Evolutionary conservation across 371 early-diverging fungal genomes (phyloP).

Genomic region (Mucor racemosus): DNA sequence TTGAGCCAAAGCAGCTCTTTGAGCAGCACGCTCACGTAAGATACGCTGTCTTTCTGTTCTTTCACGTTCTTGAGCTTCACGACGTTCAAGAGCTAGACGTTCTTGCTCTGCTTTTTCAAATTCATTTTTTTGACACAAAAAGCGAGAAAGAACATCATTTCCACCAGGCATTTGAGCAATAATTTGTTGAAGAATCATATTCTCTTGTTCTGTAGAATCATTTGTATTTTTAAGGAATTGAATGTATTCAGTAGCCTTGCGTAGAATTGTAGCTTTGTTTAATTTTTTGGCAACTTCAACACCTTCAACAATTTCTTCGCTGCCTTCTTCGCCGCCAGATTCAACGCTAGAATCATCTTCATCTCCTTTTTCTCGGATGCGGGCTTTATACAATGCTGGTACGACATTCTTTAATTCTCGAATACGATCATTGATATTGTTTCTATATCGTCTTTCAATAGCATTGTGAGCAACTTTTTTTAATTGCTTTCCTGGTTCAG

Average conservation of each 20-base stretch:
- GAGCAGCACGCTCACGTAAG: constrained; percentile 36
- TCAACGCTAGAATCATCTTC: constrained; percentile 31
- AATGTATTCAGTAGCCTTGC: constrained; percentile 87
- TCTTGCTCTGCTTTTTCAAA: constrained; percentile 25
- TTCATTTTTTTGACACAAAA: constrained; percentile 29
- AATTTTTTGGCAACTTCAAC: constrained; percentile 72
- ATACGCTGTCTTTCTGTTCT: constrained; percentile 27
- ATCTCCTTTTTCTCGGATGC: constrained; percentile 21
- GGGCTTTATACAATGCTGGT: constrained; percentile 70
- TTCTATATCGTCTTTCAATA: constrained; percentile 86
- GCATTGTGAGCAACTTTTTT: constrained; percentile 90
- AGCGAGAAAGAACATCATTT: constrained; percentile 33
- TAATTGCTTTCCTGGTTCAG: constrained; percentile 5
- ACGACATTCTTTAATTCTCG: constrained; percentile 77
- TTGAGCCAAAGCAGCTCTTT: constrained; percentile 36
- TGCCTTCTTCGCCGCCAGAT: constrained; percentile 50
- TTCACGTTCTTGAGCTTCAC: constrained; percentile 31
- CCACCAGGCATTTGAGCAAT: constrained; percentile 59
- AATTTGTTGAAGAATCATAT: constrained; percentile 51
- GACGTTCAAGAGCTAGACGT: constrained; percentile 30
- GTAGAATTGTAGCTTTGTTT: constrained; percentile 87
- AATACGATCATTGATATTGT: constrained; percentile 90
- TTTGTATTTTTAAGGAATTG: constrained; percentile 66
- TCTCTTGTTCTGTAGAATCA: constrained; percentile 50
- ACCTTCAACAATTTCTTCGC: constrained; percentile 64